Evolutionary conservation across 2,329 filamentous ascomycete species (phyloP).

Genomic region (Aspergillus sp.): DNA sequence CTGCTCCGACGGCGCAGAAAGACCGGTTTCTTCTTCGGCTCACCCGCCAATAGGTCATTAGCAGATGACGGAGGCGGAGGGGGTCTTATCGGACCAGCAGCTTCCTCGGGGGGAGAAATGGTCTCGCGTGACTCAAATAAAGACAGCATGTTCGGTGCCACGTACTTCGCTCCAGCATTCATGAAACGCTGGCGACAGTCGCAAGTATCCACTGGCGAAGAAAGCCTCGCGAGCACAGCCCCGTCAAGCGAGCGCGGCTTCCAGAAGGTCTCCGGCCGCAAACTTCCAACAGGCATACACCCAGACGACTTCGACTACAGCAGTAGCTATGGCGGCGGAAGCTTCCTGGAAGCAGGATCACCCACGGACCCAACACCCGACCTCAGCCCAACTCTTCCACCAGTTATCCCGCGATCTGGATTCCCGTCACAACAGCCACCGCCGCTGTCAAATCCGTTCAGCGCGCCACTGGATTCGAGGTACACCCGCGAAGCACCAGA

Average conservation of each 20-base stretch:
- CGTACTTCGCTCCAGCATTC: conserved; percentile 40
- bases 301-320: conserved; percentile 49
- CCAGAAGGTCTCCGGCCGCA: conserved; percentile 50
- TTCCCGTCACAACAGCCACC: conserved; percentile 28
- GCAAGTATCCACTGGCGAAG: conserved; percentile 34
- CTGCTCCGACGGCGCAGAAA: conserved; percentile 48
- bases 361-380: conserved; percentile 26
- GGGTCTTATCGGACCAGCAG: background rate
- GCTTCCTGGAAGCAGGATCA: conserved; percentile 28
- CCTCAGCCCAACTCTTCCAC: conserved; percentile 24
- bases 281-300: conserved; percentile 47
- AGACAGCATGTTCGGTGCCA: conserved; percentile 38
- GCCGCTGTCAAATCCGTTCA: conserved; percentile 29
- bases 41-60: background rate
- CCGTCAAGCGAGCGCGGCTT: conserved; percentile 47
- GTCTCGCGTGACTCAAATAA: conserved; percentile 39
- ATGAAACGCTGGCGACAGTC: conserved; percentile 44
- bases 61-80: background rate
- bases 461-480: conserved; percentile 31
- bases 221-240: conserved; percentile 33
- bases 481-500: conserved; percentile 34
- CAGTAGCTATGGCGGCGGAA: conserved; percentile 29
- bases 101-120: conserved; percentile 26
- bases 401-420: conserved; percentile 23
- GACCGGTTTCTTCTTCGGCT: conserved; percentile 29